phyloP scores from a whole-genome alignment of 306 rosid genomes.

The Cucurbita ficifolia region DNA sequence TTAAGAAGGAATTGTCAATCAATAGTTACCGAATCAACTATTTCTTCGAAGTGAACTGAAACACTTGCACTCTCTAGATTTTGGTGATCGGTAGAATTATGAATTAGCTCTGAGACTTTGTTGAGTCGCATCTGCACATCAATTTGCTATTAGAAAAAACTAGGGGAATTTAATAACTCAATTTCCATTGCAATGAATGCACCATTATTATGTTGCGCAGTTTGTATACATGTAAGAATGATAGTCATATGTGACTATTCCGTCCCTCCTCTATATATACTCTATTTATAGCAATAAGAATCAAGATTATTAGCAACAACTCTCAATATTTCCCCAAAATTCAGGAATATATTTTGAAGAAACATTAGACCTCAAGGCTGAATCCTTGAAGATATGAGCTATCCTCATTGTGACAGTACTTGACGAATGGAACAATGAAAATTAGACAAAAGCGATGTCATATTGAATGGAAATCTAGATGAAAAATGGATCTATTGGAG shows the following conservation, averaged over 20 bases:
- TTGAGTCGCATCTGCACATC: conserved; percentile 70
- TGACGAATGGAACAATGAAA: background rate
- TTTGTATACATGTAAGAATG: background rate
- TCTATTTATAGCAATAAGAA: background rate
- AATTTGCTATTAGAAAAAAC: background rate
- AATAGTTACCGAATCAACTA: conserved; percentile 54
- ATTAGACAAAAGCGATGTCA: no score
- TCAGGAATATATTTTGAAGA: no score
- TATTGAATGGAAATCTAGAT: background rate
- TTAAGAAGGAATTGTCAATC: background rate
- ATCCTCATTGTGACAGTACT: no score
- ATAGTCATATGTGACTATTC: background rate
- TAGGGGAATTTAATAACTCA: background rate
- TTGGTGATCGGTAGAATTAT: conserved; percentile 80
- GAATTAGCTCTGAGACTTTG: conserved; percentile 95
- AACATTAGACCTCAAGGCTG: background rate
- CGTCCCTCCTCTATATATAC: background rate
- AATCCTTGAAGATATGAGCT: background rate
- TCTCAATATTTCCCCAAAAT: background rate
- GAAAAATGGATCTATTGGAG: background rate
- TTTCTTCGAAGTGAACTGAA: conserved; percentile 90
- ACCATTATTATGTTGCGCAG: background rate
- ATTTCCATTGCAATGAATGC: background rate
- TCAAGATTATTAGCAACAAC: background rate
- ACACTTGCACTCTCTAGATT: conserved; percentile 95